Evolutionary conservation across 306 rosid species (phyloP).

Genomic region (Quercus wislizeni): DNA sequence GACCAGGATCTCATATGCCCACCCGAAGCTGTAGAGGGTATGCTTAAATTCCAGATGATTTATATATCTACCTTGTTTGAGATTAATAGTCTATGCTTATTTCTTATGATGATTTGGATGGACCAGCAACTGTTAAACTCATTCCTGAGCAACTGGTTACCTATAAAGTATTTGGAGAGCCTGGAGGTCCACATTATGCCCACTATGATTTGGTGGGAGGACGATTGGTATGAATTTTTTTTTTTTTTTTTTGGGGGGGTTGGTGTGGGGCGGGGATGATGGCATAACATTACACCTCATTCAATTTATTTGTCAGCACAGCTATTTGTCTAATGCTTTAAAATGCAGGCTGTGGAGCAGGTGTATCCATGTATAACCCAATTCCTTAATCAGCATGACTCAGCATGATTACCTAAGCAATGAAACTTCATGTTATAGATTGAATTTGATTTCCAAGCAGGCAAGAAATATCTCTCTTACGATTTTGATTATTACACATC

Average conservation of each 20-base stretch:
- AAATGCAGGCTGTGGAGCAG: constrained; percentile 78
- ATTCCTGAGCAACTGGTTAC: constrained; percentile 80
- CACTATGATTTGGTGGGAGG: constrained; percentile 99
- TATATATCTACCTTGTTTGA: constrained; percentile 16
- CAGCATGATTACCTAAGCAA: constrained; percentile 33
- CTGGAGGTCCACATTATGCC: constrained; percentile 91
- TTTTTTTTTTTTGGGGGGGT: too few relatives aligned
- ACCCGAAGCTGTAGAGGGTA: constrained; percentile 97
- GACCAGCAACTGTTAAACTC: constrained; percentile 69
- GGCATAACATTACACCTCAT: not conserved
- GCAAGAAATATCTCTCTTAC: constrained; percentile 10
- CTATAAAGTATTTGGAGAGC: constrained; percentile 71
- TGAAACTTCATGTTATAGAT: constrained; percentile 14
- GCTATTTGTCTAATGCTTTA: constrained; percentile 30
- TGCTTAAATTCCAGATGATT: constrained; percentile 14
- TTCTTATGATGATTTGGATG: constrained; percentile 25
- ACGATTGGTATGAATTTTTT: constrained; percentile 53
- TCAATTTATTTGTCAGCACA: constrained; percentile 10
- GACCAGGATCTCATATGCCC: constrained; percentile 94
- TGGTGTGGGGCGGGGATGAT: too few relatives aligned
- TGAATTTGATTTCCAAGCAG: constrained; percentile 28
- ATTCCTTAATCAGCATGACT: constrained; percentile 65
- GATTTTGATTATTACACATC: constrained; percentile 9
- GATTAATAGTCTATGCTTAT: constrained; percentile 6
- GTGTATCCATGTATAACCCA: constrained; percentile 78